These are phyloP conservation scores for Pleomassaria siparia DNA, from an alignment of 2,329 filamentous ascomycete species.

Conservation along the genomic window DNA sequence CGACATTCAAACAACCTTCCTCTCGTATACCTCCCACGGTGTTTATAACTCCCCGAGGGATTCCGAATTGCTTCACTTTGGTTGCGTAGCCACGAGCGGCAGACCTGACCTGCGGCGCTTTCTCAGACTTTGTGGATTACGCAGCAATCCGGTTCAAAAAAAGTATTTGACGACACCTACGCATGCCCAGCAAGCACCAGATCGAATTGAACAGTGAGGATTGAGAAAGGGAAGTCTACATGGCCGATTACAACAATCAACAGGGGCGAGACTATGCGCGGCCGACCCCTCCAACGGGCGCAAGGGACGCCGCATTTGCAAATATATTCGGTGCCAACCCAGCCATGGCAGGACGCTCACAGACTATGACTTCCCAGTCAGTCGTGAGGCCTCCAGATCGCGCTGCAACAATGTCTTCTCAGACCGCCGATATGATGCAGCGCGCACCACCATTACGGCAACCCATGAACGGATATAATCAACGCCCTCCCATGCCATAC, in stretches of 20 bases:
- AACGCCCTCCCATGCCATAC: conserved; percentile 30
- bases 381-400: conserved; percentile 65
- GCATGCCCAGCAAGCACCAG: conserved; percentile 26
- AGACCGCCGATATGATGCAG: conserved; percentile 58
- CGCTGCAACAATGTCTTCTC: conserved; percentile 66
- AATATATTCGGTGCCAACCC: conserved; percentile 94
- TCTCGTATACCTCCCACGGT: conserved; percentile 4
- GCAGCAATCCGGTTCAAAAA: conserved; percentile 20
- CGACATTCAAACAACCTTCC: conserved; percentile 12
- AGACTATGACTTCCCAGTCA: conserved; percentile 88
- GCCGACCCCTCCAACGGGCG: conserved; percentile 54
- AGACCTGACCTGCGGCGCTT: conserved; percentile 12
- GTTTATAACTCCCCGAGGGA: conserved; percentile 1
- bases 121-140: conserved; percentile 16
- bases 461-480: conserved; percentile 46
- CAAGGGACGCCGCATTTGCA: conserved; percentile 92
- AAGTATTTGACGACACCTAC: conserved; percentile 18
- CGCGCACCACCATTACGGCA: conserved; percentile 64
- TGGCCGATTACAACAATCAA: conserved; percentile 67
- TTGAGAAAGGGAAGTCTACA: too few relatives aligned
- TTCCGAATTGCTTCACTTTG: background rate
- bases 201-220: conserved; percentile 11
- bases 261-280: conserved; percentile 61
- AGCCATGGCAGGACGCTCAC: conserved; percentile 72
- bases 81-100: conserved; percentile 1